These are phyloP conservation scores for Penstemon newberryi DNA, from an alignment of 257 asterid genomes.

Conservation along the genomic window DNA sequence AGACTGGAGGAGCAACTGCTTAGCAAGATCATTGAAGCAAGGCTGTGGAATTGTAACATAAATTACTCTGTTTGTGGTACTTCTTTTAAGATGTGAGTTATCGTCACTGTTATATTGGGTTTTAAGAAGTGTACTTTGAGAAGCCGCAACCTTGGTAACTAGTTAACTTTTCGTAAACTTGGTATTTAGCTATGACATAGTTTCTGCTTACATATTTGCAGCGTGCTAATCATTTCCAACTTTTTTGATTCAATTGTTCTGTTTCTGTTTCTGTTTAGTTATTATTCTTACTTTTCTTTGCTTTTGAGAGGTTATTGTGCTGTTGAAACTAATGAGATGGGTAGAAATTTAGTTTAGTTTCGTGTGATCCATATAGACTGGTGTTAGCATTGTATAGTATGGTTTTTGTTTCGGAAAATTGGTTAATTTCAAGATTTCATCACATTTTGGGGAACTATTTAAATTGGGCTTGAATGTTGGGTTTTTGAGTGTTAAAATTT, in stretches of 20 bases:
- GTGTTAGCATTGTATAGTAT: too few species aligned
- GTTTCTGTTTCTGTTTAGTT: neutral
- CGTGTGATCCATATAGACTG: too few species aligned
- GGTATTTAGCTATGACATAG: neutral
- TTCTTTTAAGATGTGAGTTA: neutral
- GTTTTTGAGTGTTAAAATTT: too few species aligned
- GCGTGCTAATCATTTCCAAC: neutral
- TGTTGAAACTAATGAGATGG: too few species aligned
- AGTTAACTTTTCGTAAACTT: neutral
- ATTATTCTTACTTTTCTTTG: too few species aligned
- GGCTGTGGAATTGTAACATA: constrained; percentile 15
- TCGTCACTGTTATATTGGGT: constrained; percentile 8
- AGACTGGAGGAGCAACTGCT: constrained; percentile 39
- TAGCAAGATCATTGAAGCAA: neutral
- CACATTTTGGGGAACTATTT: too few species aligned
- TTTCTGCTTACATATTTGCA: neutral
- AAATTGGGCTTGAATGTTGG: too few species aligned
- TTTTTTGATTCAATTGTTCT: neutral
- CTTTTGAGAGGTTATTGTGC: too few species aligned
- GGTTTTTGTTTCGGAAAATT: too few species aligned
- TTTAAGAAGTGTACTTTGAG: neutral
- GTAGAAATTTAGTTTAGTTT: too few species aligned
- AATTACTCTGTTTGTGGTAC: neutral
- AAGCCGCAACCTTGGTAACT: neutral
- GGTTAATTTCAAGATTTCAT: too few species aligned